Percentiles rank a stretch among this genome's conserved stretches.
Evolutionary conservation across 139 green algal genomes (phyloP).

Genomic region (Volvox africanus): DNA sequence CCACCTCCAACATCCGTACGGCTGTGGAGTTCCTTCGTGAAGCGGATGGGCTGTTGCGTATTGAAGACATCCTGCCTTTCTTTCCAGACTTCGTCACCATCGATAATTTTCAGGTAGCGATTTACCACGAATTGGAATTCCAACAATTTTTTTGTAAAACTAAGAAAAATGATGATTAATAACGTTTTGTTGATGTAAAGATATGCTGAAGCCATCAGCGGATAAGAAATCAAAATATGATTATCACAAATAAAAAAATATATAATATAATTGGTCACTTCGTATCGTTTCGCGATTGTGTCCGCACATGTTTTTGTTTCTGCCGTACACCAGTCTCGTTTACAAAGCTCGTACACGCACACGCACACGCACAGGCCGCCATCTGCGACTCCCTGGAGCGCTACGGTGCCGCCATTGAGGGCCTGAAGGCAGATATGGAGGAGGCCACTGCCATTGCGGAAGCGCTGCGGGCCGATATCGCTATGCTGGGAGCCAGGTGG

Average conservation of each 20-base stretch:
- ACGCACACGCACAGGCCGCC: conserved; percentile 60
- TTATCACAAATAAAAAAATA: too few species aligned
- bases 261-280: too few species aligned
- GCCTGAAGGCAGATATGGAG: conserved; percentile 81
- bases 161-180: too few species aligned
- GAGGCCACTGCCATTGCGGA: conserved; percentile 82
- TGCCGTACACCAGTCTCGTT: too few species aligned
- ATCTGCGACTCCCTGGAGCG: conserved; percentile 89
- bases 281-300: too few species aligned
- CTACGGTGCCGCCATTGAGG: conserved; percentile 90
- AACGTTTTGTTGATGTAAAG: too few species aligned
- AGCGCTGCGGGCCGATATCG: conserved; percentile 65
- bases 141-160: too few species aligned
- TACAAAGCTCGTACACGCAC: too few species aligned
- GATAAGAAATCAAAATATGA: too few species aligned
- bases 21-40: conserved; percentile 82
- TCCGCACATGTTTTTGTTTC: too few species aligned
- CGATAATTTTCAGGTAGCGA: conserved; percentile 89
- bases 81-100: conserved; percentile 98
- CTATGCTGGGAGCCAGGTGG: conserved; percentile 48
- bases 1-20: conserved; percentile 64
- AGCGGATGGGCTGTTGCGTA: conserved; percentile 85
- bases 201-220: too few species aligned
- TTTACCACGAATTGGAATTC: too few species aligned
- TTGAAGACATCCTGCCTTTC: conserved; percentile 97